Conservation (phyloP, 768 basidiomycete species). For the Leucosporidium yakuticum region DNA sequence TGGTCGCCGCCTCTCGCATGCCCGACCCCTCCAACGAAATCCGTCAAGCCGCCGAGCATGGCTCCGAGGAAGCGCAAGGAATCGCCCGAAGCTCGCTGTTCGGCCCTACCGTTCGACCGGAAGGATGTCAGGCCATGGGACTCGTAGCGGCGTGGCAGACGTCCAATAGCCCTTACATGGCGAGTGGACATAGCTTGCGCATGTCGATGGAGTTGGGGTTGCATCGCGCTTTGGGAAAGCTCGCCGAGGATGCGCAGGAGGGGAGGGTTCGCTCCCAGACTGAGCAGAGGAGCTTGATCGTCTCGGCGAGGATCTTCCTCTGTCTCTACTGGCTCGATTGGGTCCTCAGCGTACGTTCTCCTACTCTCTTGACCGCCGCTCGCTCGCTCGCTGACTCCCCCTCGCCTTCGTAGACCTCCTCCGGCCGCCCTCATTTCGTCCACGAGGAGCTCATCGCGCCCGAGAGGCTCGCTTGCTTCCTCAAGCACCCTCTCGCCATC, state of each 20-base stretch:
- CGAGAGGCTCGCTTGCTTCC: slow-evolving; percentile 2
- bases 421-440: neutral
- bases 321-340: slow-evolving; percentile 96
- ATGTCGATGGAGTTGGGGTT: slow-evolving; percentile 92
- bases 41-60: slow-evolving; percentile 58
- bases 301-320: slow-evolving; percentile 88
- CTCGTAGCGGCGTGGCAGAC: slow-evolving; percentile 64
- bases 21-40: slow-evolving; percentile 1
- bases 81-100: slow-evolving; percentile 90
- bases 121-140: slow-evolving; percentile 91
- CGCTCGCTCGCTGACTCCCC: too few relatives aligned
- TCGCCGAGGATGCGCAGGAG: slow-evolving; percentile 45
- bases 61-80: slow-evolving; percentile 85
- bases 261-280: slow-evolving; percentile 58
- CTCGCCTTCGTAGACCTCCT: neutral
- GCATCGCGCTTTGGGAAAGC: slow-evolving; percentile 83
- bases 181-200: slow-evolving; percentile 50
- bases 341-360: slow-evolving; percentile 48
- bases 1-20: slow-evolving; percentile 62
- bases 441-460: slow-evolving; percentile 14
- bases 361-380: neutral
- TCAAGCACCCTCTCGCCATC: slow-evolving; percentile 6
- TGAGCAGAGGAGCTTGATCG: slow-evolving; percentile 80
- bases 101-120: slow-evolving; percentile 86
- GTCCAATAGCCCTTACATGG: too few relatives aligned